Evolutionary conservation across 2,329 filamentous ascomycete species (phyloP).

Genomic region (Venturiaceae sp.): DNA sequence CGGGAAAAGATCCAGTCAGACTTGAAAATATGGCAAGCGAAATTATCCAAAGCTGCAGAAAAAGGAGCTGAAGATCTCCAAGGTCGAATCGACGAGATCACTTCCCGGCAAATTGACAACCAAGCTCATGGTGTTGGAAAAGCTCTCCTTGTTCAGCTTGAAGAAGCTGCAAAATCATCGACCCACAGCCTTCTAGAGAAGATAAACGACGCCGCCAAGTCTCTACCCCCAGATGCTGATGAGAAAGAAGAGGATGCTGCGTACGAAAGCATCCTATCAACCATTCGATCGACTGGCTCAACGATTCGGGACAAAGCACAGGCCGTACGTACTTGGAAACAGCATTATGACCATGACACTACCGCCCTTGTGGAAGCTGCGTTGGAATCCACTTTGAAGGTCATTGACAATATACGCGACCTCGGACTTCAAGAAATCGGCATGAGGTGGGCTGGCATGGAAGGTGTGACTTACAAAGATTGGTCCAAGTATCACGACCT

Average conservation of each 20-base stretch:
- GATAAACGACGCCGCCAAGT: slow-evolving; percentile 47
- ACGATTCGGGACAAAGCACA: slow-evolving; percentile 70
- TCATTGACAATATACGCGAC: slow-evolving; percentile 73
- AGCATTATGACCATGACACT: slow-evolving; percentile 60
- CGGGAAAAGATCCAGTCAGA: slow-evolving; percentile 63
- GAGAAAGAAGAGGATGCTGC: slow-evolving; percentile 38
- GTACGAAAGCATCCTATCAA: slow-evolving; percentile 40
- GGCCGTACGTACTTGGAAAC: slow-evolving; percentile 66
- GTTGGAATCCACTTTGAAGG: slow-evolving; percentile 70
- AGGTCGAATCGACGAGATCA: slow-evolving; percentile 58
- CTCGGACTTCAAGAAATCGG: slow-evolving; percentile 84
- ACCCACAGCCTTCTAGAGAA: slow-evolving; percentile 55
- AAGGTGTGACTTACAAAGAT: slow-evolving; percentile 91
- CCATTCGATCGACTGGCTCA: slow-evolving; percentile 58
- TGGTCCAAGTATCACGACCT: slow-evolving; percentile 92
- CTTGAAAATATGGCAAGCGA: slow-evolving; percentile 75
- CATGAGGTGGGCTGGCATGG: slow-evolving; percentile 90
- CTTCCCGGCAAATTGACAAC: slow-evolving; percentile 56
- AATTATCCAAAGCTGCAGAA: slow-evolving; percentile 76
- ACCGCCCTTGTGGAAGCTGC: slow-evolving; percentile 59
- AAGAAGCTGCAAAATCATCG: slow-evolving; percentile 55
- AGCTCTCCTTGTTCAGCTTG: slow-evolving; percentile 57
- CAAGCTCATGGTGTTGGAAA: slow-evolving; percentile 58
- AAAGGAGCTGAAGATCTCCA: slow-evolving; percentile 66
- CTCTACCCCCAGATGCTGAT: slow-evolving; percentile 50